A percentile compares a stretch with the other conserved stretches of the same genome.
Evolutionary conservation across 2,329 filamentous ascomycete genomes (phyloP).

Genomic region (Trichoderma arundinaceum): DNA sequence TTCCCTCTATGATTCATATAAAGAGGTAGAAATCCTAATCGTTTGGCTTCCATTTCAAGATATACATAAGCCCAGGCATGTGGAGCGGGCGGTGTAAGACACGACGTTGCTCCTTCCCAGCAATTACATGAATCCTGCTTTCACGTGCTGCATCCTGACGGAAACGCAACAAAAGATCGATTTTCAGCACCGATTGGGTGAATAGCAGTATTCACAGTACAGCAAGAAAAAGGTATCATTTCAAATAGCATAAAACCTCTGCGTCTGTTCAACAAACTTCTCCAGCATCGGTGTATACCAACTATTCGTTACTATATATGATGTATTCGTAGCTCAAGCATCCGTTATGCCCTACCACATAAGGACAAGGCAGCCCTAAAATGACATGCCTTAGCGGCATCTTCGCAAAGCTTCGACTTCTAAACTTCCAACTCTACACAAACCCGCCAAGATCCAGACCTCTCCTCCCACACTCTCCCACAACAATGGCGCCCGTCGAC

Average conservation of each 20-base stretch:
- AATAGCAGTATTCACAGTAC: not conserved
- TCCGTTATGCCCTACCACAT: not conserved
- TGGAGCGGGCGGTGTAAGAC: constrained; percentile 41
- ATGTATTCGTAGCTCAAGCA: not conserved
- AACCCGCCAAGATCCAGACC: not conserved
- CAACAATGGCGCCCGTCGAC: constrained; percentile 51
- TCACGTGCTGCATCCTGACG: not conserved
- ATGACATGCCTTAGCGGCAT: not conserved
- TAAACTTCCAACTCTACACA: not conserved
- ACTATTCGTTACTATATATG: not conserved
- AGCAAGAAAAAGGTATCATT: not conserved
- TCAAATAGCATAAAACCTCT: not conserved
- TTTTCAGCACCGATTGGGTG: not conserved
- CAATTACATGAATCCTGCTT: not conserved
- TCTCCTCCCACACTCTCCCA: not conserved
- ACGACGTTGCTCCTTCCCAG: not conserved
- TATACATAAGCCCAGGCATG: constrained; percentile 47
- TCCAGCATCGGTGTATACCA: not conserved
- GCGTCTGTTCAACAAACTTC: not conserved
- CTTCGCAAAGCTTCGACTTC: constrained; percentile 1
- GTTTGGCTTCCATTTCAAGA: too few species aligned
- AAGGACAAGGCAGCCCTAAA: too few species aligned
- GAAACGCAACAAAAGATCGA: not conserved
- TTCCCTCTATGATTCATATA: too few species aligned
- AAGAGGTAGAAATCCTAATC: too few species aligned